Conservation (phyloP, 176 grass and related monocot genomes). For the Bonia amplexicaulis region DNA sequence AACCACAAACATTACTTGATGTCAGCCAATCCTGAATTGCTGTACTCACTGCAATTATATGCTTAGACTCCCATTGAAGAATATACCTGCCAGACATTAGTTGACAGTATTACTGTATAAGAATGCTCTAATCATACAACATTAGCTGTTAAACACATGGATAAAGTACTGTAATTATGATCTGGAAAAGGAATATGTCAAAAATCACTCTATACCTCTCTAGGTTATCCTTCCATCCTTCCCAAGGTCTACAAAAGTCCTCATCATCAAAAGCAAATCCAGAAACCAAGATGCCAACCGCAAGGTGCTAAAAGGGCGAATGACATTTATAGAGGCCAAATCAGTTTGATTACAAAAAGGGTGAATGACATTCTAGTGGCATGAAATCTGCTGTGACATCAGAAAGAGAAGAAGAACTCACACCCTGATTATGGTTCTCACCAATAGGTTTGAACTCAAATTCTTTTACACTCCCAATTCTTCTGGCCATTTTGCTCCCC, state of each 20-base stretch:
- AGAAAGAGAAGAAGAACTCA: slow-evolving; percentile 52
- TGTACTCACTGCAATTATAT: slow-evolving; percentile 76
- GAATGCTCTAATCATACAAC: not conserved
- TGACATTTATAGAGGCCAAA: slow-evolving; percentile 5
- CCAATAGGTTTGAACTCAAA: slow-evolving; percentile 89
- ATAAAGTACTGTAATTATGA: not conserved
- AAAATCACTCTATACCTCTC: slow-evolving; percentile 57
- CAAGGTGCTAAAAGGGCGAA: slow-evolving; percentile 60
- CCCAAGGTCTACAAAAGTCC: slow-evolving; percentile 86
- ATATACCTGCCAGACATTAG: slow-evolving; percentile 54
- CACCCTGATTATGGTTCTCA: slow-evolving; percentile 90
- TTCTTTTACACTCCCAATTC: slow-evolving; percentile 82
- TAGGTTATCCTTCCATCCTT: slow-evolving; percentile 76
- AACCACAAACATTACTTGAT: slow-evolving; percentile 58
- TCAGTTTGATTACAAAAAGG: slow-evolving; percentile 21
- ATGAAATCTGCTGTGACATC: not conserved
- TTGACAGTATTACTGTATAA: not conserved
- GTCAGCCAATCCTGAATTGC: slow-evolving; percentile 92
- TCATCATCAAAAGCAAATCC: slow-evolving; percentile 78
- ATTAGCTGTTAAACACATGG: slow-evolving; percentile 1
- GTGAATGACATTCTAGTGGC: slow-evolving; percentile 10
- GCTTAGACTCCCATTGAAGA: slow-evolving; percentile 88
- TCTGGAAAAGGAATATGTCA: slow-evolving; percentile 3
- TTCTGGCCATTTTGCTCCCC: slow-evolving; percentile 88
- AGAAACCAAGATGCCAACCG: slow-evolving; percentile 69